Base-by-base conservation (phyloP, 2,329 filamentous ascomycete species). In the Aspergillus aculeatinus region DNA sequence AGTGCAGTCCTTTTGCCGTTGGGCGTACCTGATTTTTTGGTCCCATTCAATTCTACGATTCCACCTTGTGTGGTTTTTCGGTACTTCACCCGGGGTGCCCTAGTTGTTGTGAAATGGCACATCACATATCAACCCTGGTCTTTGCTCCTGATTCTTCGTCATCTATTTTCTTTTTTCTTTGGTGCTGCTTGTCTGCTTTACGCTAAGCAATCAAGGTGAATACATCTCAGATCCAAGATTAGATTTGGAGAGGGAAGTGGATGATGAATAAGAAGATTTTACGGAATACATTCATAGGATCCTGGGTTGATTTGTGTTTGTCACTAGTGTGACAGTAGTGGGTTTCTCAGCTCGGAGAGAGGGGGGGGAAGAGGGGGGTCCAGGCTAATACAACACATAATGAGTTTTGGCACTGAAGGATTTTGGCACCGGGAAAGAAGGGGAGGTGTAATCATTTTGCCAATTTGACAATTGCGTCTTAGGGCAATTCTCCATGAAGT, bases 241-340 rank as follows among this genome's bases (percentile, higher is more conserved):
- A 29, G 29, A 47, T 35, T 42, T 35, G 35, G 51, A 19, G 16
- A 25, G 29, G 53, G 53, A 35, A 35, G 14, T 16, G 39, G 48
- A 53, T 52, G 60, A 49, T 56, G 55, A 58, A 60, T 62, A 58
- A 58, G 55, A 59, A 57, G 33, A 57, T 53, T 54, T 59, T 59
- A 60, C 39, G 39, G 39, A 19, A 44, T 19, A 44, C 39, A 44
- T 44, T 19, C 57, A 55, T 58, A 59, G 55, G 61, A 61, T 54
- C 58, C 51, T 62, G 59, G 52, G 59, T 60, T 61, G 61, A 65
- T 60, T 55, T 64, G 57, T 67, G 65, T 67, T 67, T 66, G 65
- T 67, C 65, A 67, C 63, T 67, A 66, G 65, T 67, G 65, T 62
- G 65, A 66, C 65, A 65, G 64, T 58, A 64, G 64, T 66, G 61